Conservation (phyloP, 257 asterid genomes). For the Scutellaria galericulata region DNA sequence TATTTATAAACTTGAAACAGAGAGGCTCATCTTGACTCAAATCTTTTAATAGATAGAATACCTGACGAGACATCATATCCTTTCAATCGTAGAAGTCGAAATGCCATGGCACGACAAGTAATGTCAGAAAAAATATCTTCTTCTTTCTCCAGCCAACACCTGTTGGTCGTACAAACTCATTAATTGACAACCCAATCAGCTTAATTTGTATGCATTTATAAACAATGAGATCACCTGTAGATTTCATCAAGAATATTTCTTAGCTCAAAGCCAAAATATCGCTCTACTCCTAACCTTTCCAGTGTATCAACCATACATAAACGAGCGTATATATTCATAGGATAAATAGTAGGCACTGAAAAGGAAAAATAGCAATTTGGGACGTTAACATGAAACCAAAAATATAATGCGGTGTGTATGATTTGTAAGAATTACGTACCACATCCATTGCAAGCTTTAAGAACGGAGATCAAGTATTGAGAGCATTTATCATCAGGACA, state of each 20-base stretch:
- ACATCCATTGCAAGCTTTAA: constrained; percentile 18
- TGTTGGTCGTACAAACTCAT: neutral
- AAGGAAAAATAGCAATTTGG: neutral
- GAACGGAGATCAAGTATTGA: constrained; percentile 33
- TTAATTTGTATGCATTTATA: neutral
- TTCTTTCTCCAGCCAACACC: constrained; percentile 39
- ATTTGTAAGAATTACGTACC: constrained; percentile 25
- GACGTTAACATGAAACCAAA: neutral
- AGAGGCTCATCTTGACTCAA: too few species aligned
- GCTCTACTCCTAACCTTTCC: constrained; percentile 40
- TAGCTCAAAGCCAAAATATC: constrained; percentile 34
- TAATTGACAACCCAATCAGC: too few species aligned
- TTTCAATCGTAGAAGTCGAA: constrained; percentile 42
- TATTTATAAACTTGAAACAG: neutral
- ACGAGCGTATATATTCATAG: constrained; percentile 21
- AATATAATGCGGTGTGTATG: neutral
- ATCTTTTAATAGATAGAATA: neutral
- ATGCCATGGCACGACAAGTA: constrained; percentile 41
- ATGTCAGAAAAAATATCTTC: constrained; percentile 40
- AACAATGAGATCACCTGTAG: constrained; percentile 29
- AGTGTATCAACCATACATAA: constrained; percentile 43
- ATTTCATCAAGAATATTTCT: constrained; percentile 31
- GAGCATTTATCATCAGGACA: constrained; percentile 37
- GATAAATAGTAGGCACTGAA: constrained; percentile 41
- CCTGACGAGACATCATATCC: constrained; percentile 43